Conservation (phyloP, 2,329 filamentous ascomycete genomes). For the Colletotrichum horii region DNA sequence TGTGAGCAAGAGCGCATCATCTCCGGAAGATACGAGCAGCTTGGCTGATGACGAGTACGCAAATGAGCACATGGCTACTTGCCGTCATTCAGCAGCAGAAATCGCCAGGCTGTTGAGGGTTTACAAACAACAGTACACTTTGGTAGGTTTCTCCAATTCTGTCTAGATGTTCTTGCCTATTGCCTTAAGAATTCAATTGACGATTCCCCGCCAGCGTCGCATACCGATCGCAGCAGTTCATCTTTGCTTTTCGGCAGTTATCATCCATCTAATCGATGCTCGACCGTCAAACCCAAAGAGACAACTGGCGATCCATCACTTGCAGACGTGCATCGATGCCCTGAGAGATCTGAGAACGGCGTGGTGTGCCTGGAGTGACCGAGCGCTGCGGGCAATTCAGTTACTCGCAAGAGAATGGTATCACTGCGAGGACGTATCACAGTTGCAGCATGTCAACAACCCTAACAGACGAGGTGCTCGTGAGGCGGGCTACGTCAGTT, state of each 20-base stretch:
- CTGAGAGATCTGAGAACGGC: conserved; percentile 18
- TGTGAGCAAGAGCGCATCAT: background rate
- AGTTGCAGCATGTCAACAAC: background rate
- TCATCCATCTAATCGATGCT: conserved; percentile 25
- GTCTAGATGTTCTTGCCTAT: accelerated
- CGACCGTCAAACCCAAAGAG: conserved; percentile 11
- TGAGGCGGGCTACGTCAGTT: background rate
- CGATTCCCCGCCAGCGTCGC: background rate
- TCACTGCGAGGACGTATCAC: conserved; percentile 13
- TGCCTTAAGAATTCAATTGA: background rate
- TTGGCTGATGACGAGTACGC: background rate
- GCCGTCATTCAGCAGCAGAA: conserved; percentile 25
- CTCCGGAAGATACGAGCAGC: background rate
- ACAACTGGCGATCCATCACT: conserved; percentile 13
- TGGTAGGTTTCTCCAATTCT: background rate
- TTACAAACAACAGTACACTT: conserved; percentile 26
- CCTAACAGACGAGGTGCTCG: background rate
- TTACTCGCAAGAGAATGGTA: conserved; percentile 24
- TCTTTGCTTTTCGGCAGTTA: conserved; percentile 19
- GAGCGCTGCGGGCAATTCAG: conserved; percentile 15
- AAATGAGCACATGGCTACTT: conserved; percentile 22
- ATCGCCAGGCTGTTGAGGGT: conserved; percentile 22
- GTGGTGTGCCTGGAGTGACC: conserved; percentile 22
- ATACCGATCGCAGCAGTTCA: conserved; percentile 27
- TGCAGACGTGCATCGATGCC: conserved; percentile 20